phyloP scores from a whole-genome alignment of 192 early-diverging fungal species.

The Fimicolochytrium jonesii region DNA sequence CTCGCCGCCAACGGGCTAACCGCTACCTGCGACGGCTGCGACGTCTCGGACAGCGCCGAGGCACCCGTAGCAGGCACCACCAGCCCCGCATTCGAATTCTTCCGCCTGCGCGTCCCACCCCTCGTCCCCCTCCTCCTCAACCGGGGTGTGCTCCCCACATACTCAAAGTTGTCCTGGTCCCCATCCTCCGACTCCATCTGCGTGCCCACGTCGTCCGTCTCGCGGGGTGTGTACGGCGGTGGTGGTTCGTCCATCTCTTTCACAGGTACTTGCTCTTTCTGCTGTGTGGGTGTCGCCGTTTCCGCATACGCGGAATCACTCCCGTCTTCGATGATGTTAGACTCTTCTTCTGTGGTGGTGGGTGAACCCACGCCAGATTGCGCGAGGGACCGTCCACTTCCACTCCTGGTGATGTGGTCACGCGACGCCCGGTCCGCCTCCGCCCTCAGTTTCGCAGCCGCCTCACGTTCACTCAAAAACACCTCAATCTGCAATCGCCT shows the following conservation, averaged over 20 bases:
- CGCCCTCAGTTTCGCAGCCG: not conserved
- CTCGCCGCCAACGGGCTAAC: not conserved
- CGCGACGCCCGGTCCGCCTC: conserved; percentile 7
- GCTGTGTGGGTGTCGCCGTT: too few relatives aligned
- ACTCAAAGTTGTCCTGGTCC: conserved; percentile 12
- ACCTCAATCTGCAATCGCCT: conserved; percentile 8
- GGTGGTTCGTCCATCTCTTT: conserved; percentile 14
- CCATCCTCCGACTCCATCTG: not conserved
- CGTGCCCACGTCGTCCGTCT: not conserved
- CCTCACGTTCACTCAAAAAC: conserved; percentile 8
- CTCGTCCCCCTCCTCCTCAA: conserved; percentile 12
- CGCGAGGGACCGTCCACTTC: not conserved
- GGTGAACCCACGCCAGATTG: not conserved
- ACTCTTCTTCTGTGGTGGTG: not conserved
- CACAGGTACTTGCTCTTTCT: too few relatives aligned
- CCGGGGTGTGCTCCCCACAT: conserved; percentile 1
- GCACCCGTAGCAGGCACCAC: not conserved
- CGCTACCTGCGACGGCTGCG: not conserved
- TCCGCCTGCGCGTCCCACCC: conserved; percentile 9
- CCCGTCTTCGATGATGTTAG: not conserved
- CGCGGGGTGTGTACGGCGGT: conserved; percentile 18
- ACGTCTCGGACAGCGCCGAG: not conserved
- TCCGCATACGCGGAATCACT: too few relatives aligned
- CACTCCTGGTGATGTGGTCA: not conserved
- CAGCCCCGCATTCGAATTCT: not conserved